These are phyloP conservation scores for Pseudozyma sp. DNA, from an alignment of 1,284 basidiomycete species.

Conservation along the genomic window DNA sequence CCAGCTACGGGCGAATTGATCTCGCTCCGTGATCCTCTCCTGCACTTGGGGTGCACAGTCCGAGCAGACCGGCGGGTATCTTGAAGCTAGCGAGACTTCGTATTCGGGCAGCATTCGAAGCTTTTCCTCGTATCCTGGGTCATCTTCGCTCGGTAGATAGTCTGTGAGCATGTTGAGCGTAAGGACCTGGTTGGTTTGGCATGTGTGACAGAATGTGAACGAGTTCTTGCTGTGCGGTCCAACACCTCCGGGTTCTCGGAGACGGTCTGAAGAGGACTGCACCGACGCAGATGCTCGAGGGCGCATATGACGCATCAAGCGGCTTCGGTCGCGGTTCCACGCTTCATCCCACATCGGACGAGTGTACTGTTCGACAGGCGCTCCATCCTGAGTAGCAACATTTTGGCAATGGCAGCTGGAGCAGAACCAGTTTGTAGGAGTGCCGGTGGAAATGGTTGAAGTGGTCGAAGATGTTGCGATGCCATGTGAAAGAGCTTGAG, in stretches of 20 bases:
- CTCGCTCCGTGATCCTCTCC: slow-evolving; percentile 29
- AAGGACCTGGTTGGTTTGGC: slow-evolving; percentile 62
- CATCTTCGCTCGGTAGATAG: slow-evolving; percentile 51
- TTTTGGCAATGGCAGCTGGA: slow-evolving; percentile 59
- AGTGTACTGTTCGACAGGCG: slow-evolving; percentile 46
- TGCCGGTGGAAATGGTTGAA: slow-evolving; percentile 50
- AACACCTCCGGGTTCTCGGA: too few relatives aligned
- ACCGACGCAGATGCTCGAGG: neutral
- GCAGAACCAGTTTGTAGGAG: slow-evolving; percentile 58
- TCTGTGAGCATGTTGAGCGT: slow-evolving; percentile 59
- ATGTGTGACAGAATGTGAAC: slow-evolving; percentile 58
- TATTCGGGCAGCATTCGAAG: slow-evolving; percentile 40
- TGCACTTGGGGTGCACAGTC: slow-evolving; percentile 43
- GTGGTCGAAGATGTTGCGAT: slow-evolving; percentile 23
- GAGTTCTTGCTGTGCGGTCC: neutral
- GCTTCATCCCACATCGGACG: slow-evolving; percentile 54
- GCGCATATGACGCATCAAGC: slow-evolving; percentile 26
- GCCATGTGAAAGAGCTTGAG: neutral
- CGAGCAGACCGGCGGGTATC: slow-evolving; percentile 56
- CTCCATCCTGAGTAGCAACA: slow-evolving; percentile 33
- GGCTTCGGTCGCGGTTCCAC: slow-evolving; percentile 34
- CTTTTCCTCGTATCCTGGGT: slow-evolving; percentile 39
- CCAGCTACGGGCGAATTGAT: slow-evolving; percentile 48
- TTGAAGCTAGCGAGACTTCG: slow-evolving; percentile 43
- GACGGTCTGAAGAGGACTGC: too few relatives aligned